phyloP scores from a whole-genome alignment of 2,329 filamentous ascomycete genomes.

The Knufia fluminis region DNA sequence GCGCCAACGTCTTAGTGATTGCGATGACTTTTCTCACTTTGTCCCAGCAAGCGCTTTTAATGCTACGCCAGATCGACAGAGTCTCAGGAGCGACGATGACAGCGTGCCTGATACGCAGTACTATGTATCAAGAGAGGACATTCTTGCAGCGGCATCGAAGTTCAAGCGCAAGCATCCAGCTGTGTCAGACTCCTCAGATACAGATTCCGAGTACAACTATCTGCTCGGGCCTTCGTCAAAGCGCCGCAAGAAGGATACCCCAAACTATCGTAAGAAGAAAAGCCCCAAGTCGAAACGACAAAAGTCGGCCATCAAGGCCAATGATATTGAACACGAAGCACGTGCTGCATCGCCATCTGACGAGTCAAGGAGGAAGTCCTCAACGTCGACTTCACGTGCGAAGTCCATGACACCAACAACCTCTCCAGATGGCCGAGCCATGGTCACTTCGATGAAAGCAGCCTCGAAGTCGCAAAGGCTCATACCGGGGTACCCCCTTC shows the following conservation, averaged over 20 bases:
- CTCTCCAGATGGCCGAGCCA: neutral
- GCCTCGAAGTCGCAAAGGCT: neutral
- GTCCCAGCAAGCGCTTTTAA: neutral
- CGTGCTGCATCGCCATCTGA: neutral
- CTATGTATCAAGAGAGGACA: neutral
- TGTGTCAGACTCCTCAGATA: neutral
- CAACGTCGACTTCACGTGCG: neutral
- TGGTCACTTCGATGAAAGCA: neutral
- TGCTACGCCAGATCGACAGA: neutral
- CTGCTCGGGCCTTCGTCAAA: neutral
- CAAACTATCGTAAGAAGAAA: neutral
- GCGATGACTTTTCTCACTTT: neutral
- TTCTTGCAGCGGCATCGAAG: neutral
- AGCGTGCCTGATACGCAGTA: neutral
- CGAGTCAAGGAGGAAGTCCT: neutral
- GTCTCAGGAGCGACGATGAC: neutral
- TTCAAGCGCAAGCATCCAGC: neutral
- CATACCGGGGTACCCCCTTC: neutral
- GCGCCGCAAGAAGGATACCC: neutral
- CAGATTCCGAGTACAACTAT: slow-evolving; percentile 1
- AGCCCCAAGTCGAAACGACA: neutral
- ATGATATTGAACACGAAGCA: neutral
- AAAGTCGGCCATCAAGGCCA: neutral
- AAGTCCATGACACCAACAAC: neutral
- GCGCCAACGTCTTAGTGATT: too few species aligned